These are phyloP conservation scores for Acer negundo DNA, from an alignment of 345 rosid genomes.

Conservation along the genomic window DNA sequence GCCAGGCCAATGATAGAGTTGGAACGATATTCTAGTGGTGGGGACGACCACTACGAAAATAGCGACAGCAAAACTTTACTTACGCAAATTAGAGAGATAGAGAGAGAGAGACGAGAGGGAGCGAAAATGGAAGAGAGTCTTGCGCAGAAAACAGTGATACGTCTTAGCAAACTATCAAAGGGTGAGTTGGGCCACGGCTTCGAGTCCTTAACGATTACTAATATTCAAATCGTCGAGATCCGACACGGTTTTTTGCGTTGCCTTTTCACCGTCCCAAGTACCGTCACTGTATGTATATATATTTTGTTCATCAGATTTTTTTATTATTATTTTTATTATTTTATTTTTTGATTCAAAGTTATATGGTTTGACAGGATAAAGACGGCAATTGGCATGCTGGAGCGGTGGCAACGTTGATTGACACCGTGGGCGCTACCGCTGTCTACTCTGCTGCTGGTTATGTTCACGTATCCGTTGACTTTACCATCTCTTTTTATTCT, in stretches of 20 bases:
- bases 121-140: background rate
- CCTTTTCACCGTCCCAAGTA: background rate
- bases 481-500: background rate
- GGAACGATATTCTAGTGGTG: too few relatives aligned
- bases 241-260: constrained; percentile 30
- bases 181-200: constrained; percentile 21
- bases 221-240: constrained; percentile 29
- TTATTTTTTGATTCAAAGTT: background rate
- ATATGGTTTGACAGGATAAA: background rate
- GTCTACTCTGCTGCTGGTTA: background rate
- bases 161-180: constrained; percentile 26
- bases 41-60: too few relatives aligned
- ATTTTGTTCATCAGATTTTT: background rate
- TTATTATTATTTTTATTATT: too few relatives aligned
- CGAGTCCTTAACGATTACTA: constrained; percentile 16
- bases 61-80: too few relatives aligned
- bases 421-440: background rate
- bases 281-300: background rate
- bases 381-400: background rate
- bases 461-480: background rate
- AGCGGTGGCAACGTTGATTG: background rate
- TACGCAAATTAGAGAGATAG: too few relatives aligned
- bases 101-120: background rate
- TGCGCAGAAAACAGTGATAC: constrained; percentile 3
- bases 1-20: too few relatives aligned